Percentiles rank a stretch among this genome's conserved stretches.
phyloP scores from a whole-genome alignment of 306 rosid genomes.

The Acacia crassicarpa region DNA sequence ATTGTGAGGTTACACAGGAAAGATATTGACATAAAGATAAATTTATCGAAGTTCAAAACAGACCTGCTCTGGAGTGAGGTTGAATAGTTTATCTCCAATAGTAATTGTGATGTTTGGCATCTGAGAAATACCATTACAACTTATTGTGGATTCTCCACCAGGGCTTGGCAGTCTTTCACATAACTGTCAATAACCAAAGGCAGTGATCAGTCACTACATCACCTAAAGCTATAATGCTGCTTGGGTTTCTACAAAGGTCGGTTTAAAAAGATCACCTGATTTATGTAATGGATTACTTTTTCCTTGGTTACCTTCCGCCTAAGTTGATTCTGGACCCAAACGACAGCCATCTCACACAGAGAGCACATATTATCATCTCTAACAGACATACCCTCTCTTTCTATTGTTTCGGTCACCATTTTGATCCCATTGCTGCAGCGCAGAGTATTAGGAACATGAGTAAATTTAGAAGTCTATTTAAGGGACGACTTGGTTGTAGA shows the following conservation, averaged over 20 bases:
- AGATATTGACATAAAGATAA: not conserved
- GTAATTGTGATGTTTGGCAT: constrained; percentile 79
- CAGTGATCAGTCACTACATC: constrained; percentile 13
- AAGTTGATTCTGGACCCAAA: constrained; percentile 80
- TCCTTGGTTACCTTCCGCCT: constrained; percentile 64
- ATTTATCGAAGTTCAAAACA: constrained; percentile 4
- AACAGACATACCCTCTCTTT: constrained; percentile 36
- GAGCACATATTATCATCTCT: constrained; percentile 54
- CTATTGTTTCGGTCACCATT: constrained; percentile 59
- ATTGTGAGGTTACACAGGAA: not conserved
- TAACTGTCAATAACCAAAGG: constrained; percentile 48
- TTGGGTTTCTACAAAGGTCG: constrained; percentile 19
- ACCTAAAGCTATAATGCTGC: not conserved
- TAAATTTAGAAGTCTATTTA: constrained; percentile 23
- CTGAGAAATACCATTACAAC: constrained; percentile 53
- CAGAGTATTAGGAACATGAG: constrained; percentile 4
- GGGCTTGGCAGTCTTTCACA: constrained; percentile 85
- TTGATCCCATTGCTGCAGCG: constrained; percentile 56
- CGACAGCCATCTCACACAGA: constrained; percentile 74
- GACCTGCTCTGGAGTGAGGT: constrained; percentile 84
- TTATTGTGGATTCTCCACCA: constrained; percentile 63
- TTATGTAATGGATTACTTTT: constrained; percentile 60
- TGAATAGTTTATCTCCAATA: constrained; percentile 53
- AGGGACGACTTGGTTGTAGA: not conserved
- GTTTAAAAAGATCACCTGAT: constrained; percentile 47